These are phyloP conservation scores for Amylostereum areolatum DNA, from an alignment of 1,284 basidiomycete genomes.

Conservation along the genomic window DNA sequence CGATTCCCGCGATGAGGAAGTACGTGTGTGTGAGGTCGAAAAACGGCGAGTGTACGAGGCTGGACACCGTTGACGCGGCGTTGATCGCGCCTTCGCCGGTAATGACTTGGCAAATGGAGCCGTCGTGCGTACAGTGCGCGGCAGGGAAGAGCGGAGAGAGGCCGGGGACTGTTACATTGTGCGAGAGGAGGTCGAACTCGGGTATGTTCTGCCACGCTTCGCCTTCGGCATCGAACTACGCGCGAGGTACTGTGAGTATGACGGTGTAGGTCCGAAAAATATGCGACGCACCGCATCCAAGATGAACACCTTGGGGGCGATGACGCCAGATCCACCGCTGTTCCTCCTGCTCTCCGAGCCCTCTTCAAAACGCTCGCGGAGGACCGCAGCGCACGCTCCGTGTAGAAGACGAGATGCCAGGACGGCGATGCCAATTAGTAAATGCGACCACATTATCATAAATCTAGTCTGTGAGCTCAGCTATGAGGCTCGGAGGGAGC, in stretches of 20 bases:
- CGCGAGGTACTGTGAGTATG: background rate
- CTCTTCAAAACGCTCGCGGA: too few relatives aligned
- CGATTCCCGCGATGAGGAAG: constrained; percentile 43
- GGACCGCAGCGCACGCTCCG: too few relatives aligned
- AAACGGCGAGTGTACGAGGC: constrained; percentile 27
- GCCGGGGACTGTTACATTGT: constrained; percentile 34
- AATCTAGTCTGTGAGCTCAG: too few relatives aligned
- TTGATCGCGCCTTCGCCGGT: constrained; percentile 39
- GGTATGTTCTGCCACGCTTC: constrained; percentile 9
- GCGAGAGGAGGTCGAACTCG: constrained; percentile 26
- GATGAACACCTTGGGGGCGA: background rate
- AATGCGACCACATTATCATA: too few relatives aligned
- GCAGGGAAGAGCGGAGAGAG: constrained; percentile 38
- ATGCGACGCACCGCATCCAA: background rate
- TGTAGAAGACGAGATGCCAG: too few relatives aligned
- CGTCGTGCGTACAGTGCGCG: constrained; percentile 33
- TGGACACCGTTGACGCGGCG: constrained; percentile 34
- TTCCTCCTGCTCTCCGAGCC: too few relatives aligned
- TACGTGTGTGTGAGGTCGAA: constrained; percentile 41
- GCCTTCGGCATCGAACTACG: background rate
- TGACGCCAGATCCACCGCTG: background rate
- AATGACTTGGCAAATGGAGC: constrained; percentile 35
- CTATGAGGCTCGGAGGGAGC: too few relatives aligned
- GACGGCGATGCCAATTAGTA: too few relatives aligned
- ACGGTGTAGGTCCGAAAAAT: background rate